Evolutionary conservation across 495 filamentous ascomycete genomes (phyloP).

Genomic region (Aspergillus funiculosus): DNA sequence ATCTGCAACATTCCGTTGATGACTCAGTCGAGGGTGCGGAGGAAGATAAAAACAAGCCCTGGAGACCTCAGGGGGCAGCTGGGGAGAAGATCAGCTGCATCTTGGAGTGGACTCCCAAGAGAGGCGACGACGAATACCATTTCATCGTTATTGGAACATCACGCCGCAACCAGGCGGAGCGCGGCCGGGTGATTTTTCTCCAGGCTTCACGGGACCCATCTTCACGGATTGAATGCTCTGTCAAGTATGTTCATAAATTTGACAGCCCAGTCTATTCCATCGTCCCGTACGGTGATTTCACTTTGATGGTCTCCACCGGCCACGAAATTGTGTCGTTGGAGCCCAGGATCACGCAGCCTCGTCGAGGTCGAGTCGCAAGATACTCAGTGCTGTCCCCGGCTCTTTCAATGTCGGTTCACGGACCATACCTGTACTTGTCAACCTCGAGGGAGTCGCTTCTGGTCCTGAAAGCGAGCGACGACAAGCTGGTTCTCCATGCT

Average conservation of each 20-base stretch:
- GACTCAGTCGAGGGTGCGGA: constrained; percentile 3
- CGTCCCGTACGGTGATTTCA: constrained; percentile 35
- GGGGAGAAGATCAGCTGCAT: constrained; percentile 47
- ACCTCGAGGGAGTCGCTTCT: constrained; percentile 39
- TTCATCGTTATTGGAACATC: constrained; percentile 43
- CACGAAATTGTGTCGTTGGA: constrained; percentile 33
- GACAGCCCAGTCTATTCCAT: constrained; percentile 39
- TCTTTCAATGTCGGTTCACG: constrained; percentile 37
- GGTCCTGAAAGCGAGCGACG: constrained; percentile 31
- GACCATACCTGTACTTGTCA: constrained; percentile 38
- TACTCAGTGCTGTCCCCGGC: constrained; percentile 37
- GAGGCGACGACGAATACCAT: constrained; percentile 39
- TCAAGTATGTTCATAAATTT: constrained; percentile 36
- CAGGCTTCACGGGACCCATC: constrained; percentile 25
- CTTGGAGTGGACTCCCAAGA: constrained; percentile 43
- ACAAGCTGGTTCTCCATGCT: constrained; percentile 28
- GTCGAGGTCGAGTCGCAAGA: constrained; percentile 29
- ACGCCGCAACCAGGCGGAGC: constrained; percentile 23
- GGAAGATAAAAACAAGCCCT: constrained; percentile 13
- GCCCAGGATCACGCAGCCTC: constrained; percentile 27
- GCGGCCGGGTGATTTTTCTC: constrained; percentile 35
- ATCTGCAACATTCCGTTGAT: constrained; percentile 26
- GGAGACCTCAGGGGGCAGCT: constrained; percentile 32
- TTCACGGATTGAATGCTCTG: constrained; percentile 28
- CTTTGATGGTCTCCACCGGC: constrained; percentile 37